Conservation (phyloP, 768 basidiomycete species). For the Auriscalpium vulgare region DNA sequence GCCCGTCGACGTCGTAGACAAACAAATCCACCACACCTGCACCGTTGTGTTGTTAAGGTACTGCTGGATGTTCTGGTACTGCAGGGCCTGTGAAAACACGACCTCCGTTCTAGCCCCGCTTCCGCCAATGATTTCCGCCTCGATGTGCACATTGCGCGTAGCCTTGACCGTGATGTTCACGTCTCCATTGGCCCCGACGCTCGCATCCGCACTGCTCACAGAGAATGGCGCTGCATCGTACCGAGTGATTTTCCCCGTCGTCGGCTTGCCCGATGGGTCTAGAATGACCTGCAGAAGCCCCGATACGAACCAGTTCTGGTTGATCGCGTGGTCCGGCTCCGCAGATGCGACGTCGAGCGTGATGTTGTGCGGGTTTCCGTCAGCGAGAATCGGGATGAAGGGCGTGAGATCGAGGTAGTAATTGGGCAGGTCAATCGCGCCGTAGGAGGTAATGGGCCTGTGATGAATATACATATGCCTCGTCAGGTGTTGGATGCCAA, state of each 20-base stretch:
- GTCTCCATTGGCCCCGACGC: conserved; percentile 31
- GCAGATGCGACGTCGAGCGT: conserved; percentile 68
- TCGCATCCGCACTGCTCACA: conserved; percentile 38
- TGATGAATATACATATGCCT: neutral
- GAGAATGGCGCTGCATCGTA: conserved; percentile 57
- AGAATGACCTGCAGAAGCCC: conserved; percentile 60
- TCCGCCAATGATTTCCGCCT: conserved; percentile 52
- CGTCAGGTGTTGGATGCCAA: neutral
- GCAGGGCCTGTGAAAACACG: conserved; percentile 51
- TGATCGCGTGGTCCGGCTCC: conserved; percentile 54
- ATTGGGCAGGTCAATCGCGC: conserved; percentile 68
- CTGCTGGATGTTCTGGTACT: conserved; percentile 55
- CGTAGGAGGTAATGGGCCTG: conserved; percentile 70
- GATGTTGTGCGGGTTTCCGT: conserved; percentile 62
- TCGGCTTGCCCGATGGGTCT: conserved; percentile 53
- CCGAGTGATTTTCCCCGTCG: conserved; percentile 57
- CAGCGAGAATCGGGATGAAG: conserved; percentile 62
- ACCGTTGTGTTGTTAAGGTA: conserved; percentile 39
- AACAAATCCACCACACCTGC: conserved; percentile 25
- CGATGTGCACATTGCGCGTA: conserved; percentile 47
- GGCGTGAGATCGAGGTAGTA: conserved; percentile 76
- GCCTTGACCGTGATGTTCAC: conserved; percentile 59
- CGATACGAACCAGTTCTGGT: conserved; percentile 75
- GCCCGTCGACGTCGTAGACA: neutral
- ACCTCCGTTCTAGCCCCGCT: conserved; percentile 51